These are phyloP conservation scores for Sarocladiaceae sp. DNA, from an alignment of 2,329 filamentous ascomycete species.

Conservation along the genomic window DNA sequence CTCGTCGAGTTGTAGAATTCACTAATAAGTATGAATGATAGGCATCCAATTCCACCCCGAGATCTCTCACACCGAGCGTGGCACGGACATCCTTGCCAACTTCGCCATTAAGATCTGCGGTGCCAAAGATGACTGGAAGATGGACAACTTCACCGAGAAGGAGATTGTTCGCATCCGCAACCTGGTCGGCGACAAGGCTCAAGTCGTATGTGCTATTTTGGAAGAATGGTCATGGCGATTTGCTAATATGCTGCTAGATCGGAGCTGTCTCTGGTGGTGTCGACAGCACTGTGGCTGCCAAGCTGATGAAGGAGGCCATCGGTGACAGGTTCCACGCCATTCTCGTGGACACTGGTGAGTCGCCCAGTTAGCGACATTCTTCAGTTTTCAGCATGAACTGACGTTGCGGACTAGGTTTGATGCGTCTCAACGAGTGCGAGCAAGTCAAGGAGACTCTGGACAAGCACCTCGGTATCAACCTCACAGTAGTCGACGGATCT, in stretches of 20 bases:
- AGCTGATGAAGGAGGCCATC: conserved; percentile 83
- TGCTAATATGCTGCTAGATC: conserved; percentile 32
- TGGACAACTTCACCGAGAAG: conserved; percentile 76
- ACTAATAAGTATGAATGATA: conserved; percentile 15
- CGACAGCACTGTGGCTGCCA: conserved; percentile 82
- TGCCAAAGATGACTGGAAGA: conserved; percentile 74
- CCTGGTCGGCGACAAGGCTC: conserved; percentile 75
- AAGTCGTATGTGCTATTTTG: conserved; percentile 46
- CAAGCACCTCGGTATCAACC: conserved; percentile 80
- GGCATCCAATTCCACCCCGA: conserved; percentile 89
- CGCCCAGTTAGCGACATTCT: too few relatives aligned
- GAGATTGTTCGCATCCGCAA: conserved; percentile 78
- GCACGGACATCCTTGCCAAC: conserved; percentile 70
- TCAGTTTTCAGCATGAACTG: conserved; percentile 12
- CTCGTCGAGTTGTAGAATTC: not conserved
- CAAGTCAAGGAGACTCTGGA: conserved; percentile 76
- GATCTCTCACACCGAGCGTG: conserved; percentile 59
- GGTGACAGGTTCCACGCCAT: conserved; percentile 79
- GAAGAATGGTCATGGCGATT: not conserved
- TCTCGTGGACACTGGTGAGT: conserved; percentile 61
- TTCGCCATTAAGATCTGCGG: conserved; percentile 81
- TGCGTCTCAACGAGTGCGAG: conserved; percentile 81
- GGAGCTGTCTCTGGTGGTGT: conserved; percentile 66
- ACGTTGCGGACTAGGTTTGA: conserved; percentile 38
- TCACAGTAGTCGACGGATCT: conserved; percentile 79